phyloP scores from a whole-genome alignment of 2,329 filamentous ascomycete species.

The Dactylellina parvicollis region DNA sequence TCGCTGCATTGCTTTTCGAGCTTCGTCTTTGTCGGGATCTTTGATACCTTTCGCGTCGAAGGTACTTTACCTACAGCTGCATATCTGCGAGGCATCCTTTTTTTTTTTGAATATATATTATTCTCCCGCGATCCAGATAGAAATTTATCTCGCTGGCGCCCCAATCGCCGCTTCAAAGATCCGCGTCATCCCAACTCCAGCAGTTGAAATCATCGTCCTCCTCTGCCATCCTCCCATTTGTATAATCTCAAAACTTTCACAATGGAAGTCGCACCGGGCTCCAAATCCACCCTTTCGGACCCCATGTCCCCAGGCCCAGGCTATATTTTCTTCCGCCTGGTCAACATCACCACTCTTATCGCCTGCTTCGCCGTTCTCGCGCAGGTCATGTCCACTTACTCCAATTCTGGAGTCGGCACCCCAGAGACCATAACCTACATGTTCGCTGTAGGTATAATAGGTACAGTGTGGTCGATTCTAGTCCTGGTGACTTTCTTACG shows the following conservation, averaged over 20 bases:
- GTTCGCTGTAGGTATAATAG: conserved; percentile 50
- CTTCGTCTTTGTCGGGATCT: background rate
- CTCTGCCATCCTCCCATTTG: background rate
- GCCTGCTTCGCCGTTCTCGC: conserved; percentile 42
- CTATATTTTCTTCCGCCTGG: conserved; percentile 48
- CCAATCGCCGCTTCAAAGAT: background rate
- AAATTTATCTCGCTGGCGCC: background rate
- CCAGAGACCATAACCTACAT: conserved; percentile 34
- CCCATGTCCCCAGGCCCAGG: conserved; percentile 37
- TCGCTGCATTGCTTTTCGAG: background rate
- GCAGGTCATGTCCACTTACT: conserved; percentile 40
- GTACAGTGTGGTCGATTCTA: conserved; percentile 43
- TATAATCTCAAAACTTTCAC: background rate
- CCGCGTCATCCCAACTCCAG: background rate
- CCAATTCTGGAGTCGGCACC: conserved; percentile 9
- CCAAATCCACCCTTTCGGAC: conserved; percentile 22
- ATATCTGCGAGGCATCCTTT: conserved; percentile 1
- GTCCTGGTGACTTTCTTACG: conserved; percentile 39
- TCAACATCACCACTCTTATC: conserved; percentile 44
- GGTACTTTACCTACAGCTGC: background rate
- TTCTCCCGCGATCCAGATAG: background rate
- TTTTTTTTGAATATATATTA: background rate
- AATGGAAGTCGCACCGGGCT: conserved; percentile 50
- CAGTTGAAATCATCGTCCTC: background rate
- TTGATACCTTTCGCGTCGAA: background rate